Evolutionary conservation across 805 yeast genomes (phyloP).

Genomic region (Ascoidea asiatica): DNA sequence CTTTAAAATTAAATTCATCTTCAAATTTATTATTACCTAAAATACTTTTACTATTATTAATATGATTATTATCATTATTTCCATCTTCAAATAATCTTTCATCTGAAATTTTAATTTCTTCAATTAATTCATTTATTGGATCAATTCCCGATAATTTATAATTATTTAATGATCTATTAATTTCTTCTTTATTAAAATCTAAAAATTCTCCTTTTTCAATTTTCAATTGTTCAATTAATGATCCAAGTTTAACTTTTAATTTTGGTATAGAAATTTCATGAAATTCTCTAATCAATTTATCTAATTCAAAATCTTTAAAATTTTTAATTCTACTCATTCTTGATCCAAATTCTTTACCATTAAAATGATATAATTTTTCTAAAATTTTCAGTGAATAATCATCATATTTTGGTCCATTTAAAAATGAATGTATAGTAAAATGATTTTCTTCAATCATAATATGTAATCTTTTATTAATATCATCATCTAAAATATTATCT

Average conservation of each 20-base stretch:
- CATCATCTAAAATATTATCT: conserved; percentile 2
- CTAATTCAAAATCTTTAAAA: conserved; percentile 1
- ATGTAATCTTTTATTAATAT: background rate
- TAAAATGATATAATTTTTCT: conserved; percentile 3
- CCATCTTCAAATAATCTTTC: too few relatives aligned
- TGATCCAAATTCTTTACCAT: conserved; percentile 6
- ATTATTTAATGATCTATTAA: background rate
- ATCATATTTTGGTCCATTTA: conserved; percentile 3
- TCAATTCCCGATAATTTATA: background rate
- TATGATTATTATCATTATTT: too few relatives aligned
- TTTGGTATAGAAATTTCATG: conserved; percentile 6
- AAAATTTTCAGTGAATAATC: conserved; percentile 2
- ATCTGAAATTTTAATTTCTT: background rate
- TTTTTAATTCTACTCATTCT: conserved; percentile 2
- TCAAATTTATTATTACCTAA: background rate
- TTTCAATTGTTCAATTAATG: background rate
- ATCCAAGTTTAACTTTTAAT: conserved; percentile 3
- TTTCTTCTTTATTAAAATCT: background rate
- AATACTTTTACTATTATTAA: background rate
- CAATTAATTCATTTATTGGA: background rate
- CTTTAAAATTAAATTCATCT: conserved; percentile 7
- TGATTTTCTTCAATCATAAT: conserved; percentile 4
- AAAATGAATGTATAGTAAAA: conserved; percentile 4
- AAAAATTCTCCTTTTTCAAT: background rate
- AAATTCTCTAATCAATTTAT: conserved; percentile 2